A percentile compares a stretch with the other conserved stretches of the same genome.
Evolutionary conservation across 495 filamentous ascomycete genomes (phyloP).

Genomic region (Neurospora sp.): DNA sequence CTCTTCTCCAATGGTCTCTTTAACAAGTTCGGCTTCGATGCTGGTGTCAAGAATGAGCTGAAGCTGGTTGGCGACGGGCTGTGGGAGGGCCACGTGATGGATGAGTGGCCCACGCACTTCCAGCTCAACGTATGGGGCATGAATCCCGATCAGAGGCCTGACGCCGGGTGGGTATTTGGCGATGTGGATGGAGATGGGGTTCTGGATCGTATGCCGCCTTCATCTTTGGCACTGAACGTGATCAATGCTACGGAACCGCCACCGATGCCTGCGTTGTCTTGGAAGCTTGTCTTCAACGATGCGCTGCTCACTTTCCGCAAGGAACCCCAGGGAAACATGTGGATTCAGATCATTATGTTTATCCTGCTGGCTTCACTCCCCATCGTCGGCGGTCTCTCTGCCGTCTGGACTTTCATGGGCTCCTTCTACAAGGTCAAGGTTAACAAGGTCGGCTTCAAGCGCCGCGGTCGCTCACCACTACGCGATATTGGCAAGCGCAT

Average conservation of each 20-base stretch:
- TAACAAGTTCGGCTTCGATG: slow-evolving; percentile 57
- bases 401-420: slow-evolving; percentile 52
- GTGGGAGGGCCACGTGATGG: slow-evolving; percentile 52
- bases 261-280: slow-evolving; percentile 44
- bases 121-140: slow-evolving; percentile 58
- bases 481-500: slow-evolving; percentile 12
- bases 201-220: slow-evolving; percentile 52
- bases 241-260: slow-evolving; percentile 51
- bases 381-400: slow-evolving; percentile 43
- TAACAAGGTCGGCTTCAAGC: slow-evolving; percentile 52
- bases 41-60: slow-evolving; percentile 46
- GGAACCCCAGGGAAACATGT: slow-evolving; percentile 45
- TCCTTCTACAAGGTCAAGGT: slow-evolving; percentile 52
- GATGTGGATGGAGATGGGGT: slow-evolving; percentile 51
- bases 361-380: slow-evolving; percentile 37
- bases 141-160: slow-evolving; percentile 50
- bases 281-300: slow-evolving; percentile 47
- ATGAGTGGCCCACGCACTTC: slow-evolving; percentile 51
- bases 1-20: slow-evolving; percentile 54
- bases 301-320: slow-evolving; percentile 34
- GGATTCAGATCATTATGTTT: slow-evolving; percentile 47
- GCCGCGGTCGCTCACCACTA: slow-evolving; percentile 18
- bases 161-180: slow-evolving; percentile 47
- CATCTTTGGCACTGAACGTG: slow-evolving; percentile 38
- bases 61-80: slow-evolving; percentile 39